Conservation (phyloP, 148 eudicot species). For the Chenopodium formosanum region DNA sequence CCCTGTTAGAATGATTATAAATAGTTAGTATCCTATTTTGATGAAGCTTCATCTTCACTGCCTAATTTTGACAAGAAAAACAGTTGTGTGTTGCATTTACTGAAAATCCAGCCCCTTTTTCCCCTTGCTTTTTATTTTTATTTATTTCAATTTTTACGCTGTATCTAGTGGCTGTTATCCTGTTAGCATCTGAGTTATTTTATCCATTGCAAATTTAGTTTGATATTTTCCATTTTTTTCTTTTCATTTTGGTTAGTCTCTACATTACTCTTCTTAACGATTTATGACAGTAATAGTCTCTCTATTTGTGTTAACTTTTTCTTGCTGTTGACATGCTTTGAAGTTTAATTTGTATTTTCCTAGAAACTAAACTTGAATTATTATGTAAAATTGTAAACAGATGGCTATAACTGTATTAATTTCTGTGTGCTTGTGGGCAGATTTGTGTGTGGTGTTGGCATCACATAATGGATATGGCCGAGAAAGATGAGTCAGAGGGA, state of each 20-base stretch:
- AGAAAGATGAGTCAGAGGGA: constrained; percentile 86
- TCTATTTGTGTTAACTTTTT: background rate
- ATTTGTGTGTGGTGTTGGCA: constrained; percentile 99
- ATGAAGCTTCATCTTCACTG: background rate
- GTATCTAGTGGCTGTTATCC: background rate
- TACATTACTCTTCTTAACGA: background rate
- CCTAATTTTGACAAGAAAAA: background rate
- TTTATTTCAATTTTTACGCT: too few species aligned
- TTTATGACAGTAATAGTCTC: background rate
- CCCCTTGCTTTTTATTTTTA: too few species aligned
- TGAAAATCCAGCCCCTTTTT: background rate
- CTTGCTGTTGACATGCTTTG: background rate
- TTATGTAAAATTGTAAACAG: background rate
- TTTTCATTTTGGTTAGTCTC: background rate
- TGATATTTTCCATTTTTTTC: background rate
- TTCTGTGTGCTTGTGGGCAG: constrained; percentile 35
- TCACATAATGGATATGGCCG: constrained; percentile 98
- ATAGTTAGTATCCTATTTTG: background rate
- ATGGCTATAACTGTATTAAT: background rate
- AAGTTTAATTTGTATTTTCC: background rate
- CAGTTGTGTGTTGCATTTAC: background rate
- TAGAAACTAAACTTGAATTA: background rate
- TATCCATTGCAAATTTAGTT: background rate
- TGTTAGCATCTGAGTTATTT: background rate
- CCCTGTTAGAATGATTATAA: too few species aligned